These are phyloP conservation scores for Eucalyptus camaldulensis DNA, from an alignment of 345 rosid species.

Conservation along the genomic window DNA sequence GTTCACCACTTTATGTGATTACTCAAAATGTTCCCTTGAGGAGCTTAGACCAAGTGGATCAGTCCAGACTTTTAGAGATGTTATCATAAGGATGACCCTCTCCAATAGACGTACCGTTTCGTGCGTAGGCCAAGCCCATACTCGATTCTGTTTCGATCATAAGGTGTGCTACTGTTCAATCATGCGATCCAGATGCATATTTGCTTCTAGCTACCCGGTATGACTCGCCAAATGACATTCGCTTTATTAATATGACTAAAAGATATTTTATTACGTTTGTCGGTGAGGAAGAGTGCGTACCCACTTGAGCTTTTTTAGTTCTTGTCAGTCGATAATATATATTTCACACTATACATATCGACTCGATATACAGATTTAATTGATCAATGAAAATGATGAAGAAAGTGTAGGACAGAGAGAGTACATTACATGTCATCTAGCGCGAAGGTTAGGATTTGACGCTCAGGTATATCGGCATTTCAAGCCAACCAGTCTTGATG, in stretches of 20 bases:
- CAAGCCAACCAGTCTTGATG: too few relatives aligned
- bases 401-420: neutral
- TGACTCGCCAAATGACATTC: neutral
- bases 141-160: neutral
- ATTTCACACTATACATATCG: too few relatives aligned
- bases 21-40: too few relatives aligned
- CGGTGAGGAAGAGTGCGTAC: neutral
- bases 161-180: neutral
- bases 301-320: neutral
- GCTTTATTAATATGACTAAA: neutral
- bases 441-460: neutral
- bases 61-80: too few relatives aligned
- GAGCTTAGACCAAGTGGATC: too few relatives aligned
- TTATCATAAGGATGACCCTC: too few relatives aligned
- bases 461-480: too few relatives aligned
- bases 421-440: neutral
- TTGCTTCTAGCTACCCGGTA: neutral
- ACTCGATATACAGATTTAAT: too few relatives aligned
- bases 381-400: neutral
- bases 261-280: neutral
- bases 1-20: too few relatives aligned
- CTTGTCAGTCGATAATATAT: neutral
- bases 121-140: neutral
- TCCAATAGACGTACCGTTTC: neutral
- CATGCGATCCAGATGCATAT: neutral